Percentiles rank a stretch among this genome's conserved stretches.
Conservation (phyloP, 2,329 filamentous ascomycete species). For the Xylaria sp. region DNA sequence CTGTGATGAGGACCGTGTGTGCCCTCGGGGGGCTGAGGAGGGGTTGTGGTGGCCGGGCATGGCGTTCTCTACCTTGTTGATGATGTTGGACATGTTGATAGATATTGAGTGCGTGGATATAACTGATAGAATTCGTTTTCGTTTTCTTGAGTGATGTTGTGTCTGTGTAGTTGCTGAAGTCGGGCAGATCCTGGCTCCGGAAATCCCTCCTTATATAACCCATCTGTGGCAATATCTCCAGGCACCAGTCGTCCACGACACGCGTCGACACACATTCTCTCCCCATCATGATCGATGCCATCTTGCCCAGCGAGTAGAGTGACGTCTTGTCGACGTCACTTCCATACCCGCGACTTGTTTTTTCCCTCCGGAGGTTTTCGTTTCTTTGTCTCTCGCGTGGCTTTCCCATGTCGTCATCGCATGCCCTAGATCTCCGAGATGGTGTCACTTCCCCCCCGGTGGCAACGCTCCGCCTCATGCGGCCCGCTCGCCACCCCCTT, state of each 20-base stretch:
- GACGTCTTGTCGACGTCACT: not conserved
- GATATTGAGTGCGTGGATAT: not conserved
- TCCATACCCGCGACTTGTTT: not conserved
- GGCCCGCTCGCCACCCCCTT: not conserved
- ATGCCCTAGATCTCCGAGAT: not conserved
- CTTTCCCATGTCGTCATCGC: conserved; percentile 13
- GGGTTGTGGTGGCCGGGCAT: conserved; percentile 40
- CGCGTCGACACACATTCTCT: too few relatives aligned
- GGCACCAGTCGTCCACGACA: too few relatives aligned
- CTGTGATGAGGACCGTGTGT: conserved; percentile 31
- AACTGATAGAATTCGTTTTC: not conserved
- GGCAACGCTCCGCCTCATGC: not conserved
- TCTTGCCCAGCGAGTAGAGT: conserved; percentile 1
- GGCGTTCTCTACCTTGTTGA: conserved; percentile 57
- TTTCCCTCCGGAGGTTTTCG: not conserved
- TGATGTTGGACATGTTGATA: conserved; percentile 49
- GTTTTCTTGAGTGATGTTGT: not conserved
- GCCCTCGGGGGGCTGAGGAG: conserved; percentile 27
- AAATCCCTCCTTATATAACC: not conserved
- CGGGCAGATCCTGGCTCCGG: not conserved
- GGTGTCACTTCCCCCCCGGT: not conserved
- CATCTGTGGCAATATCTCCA: too few relatives aligned
- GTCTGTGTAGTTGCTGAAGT: not conserved
- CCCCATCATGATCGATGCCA: conserved; percentile 11
- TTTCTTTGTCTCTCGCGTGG: not conserved